Base-by-base conservation (phyloP, 2,329 filamentous ascomycete species). In the Penicillium sp. region DNA sequence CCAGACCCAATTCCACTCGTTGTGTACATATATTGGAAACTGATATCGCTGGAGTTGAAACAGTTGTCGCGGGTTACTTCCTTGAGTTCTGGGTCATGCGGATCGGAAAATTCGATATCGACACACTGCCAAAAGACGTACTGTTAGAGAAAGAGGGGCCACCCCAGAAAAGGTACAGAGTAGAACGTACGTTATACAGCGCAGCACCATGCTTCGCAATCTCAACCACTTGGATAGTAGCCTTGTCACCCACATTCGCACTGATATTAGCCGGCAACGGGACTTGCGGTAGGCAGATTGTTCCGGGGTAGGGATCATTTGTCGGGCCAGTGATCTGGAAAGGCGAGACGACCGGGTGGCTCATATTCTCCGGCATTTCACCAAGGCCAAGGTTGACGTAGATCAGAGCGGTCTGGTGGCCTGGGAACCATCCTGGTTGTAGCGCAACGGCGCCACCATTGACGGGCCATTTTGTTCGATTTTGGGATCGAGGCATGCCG, bases 401-500 rank as follows among this genome's bases (percentile, higher is more conserved):
- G 70, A 96, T 82, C 65, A 91, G 84, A 16, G 92, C 93, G 5
- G 85, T 87, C 31, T 83, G 74, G 73, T 97, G 94, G 60, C 94
- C 94, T 54, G 87, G 86, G 79, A 97, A 97, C 94, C 94, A 97
- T 67, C 93, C 94, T 0, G 94, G 94, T 70, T 97, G 93, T 67
- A 97, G 83, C 46, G 91, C 84, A 56, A 99, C 69, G n/a, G 92
- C 91, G 58, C 94, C 94, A 63, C 94, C 94, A 26, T 78, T 84
- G 46, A 91, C 82, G 14, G 94, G 92, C 94, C 94, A 97, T 77
- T 88, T 90, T 13, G 94, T 96, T 59, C 93, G 87, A 77, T 99
- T 97, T 40, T 76, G 81, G 0, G 90, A 89, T 33, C 85, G 83
- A 43, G 81, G 79, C 78, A 93, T 86, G 58, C 94, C 94, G 54